Base-by-base conservation (phyloP, 192 early-diverging fungal genomes). In the Entrophospora sp. region DNA sequence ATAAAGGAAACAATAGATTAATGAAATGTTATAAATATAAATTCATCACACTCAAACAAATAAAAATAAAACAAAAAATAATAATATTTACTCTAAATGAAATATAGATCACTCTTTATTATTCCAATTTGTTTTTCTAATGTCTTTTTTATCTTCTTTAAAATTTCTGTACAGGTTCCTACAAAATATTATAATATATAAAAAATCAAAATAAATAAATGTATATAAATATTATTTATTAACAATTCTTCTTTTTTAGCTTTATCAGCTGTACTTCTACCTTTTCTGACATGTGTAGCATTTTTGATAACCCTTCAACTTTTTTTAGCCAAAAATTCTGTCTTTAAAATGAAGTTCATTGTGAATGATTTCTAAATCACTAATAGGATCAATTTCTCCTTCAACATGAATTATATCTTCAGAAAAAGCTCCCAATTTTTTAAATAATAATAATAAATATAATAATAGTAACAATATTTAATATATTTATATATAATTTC, bases 301-400 rank as follows among this genome's bases (percentile, higher is more conserved):
- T 86, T 71, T 80, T 85, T 57, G 74, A 76, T 38, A 87, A 79
- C 37, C 80, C 81, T 32, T 87, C 87, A 24, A 90, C 76, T 68
- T 85, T 85, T n/a, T 78, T 85, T 90, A 42, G 64, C 82, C 69
- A 96, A 71, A 64, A 89, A 84, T 60, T 94, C 95, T 49, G 71
- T 97, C 96, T 87, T 97, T 96, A 28, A 95, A 73, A 61, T 93
- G 85, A 64, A 99, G 81, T 81, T 99, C 96, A 49, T 91, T 83
- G 73, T 91, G 94, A 75, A 99, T 97, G 73, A 91, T 94, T 69
- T 91, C 85, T 67, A 99, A 76, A 82, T 99, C 96, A 56, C 91
- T 84, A 42, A 88, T 76, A 32, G 96, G 96, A 74, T 97, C 85
- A 16, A 97, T 75, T 69, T 90, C 89, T 63, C 85, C 89, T 68